Evolutionary conservation across 2,329 filamentous ascomycete genomes (phyloP).

Genomic region (Fusarium acutatum): DNA sequence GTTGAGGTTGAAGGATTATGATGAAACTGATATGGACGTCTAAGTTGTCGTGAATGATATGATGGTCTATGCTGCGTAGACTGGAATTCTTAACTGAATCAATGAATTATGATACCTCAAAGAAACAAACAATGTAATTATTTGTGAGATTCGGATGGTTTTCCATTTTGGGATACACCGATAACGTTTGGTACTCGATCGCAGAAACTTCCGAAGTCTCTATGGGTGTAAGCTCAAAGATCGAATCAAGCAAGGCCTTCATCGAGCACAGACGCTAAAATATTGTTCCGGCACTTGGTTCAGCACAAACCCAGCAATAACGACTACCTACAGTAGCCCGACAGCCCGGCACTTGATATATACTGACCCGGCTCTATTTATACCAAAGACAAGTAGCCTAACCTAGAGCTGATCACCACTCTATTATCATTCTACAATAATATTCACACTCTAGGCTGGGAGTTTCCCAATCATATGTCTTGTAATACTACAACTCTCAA

Average conservation of each 20-base stretch:
- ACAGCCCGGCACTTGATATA: not conserved
- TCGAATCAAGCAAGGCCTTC: not conserved
- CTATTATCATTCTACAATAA: not conserved
- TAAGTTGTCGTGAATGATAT: not conserved
- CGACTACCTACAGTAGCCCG: not conserved
- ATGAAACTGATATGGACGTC: not conserved
- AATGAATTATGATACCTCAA: not conserved
- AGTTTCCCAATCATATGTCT: not conserved
- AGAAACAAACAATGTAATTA: not conserved
- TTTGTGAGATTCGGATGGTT: not conserved
- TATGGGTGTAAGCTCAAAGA: not conserved
- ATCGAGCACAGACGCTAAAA: constrained; percentile 3
- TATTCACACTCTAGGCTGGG: not conserved
- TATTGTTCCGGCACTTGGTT: constrained; percentile 10
- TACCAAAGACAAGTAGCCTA: not conserved
- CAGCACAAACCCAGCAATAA: not conserved
- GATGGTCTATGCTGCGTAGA: not conserved
- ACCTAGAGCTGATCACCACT: not conserved
- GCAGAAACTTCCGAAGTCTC: not conserved
- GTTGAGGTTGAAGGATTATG: not conserved
- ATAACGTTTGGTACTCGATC: not conserved
- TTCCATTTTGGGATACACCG: not conserved
- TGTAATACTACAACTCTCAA: not conserved
- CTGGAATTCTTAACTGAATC: not conserved
- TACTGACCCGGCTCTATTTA: not conserved